phyloP scores from a whole-genome alignment of 352 stramenopile species.

The Globisporangium parvum region DNA sequence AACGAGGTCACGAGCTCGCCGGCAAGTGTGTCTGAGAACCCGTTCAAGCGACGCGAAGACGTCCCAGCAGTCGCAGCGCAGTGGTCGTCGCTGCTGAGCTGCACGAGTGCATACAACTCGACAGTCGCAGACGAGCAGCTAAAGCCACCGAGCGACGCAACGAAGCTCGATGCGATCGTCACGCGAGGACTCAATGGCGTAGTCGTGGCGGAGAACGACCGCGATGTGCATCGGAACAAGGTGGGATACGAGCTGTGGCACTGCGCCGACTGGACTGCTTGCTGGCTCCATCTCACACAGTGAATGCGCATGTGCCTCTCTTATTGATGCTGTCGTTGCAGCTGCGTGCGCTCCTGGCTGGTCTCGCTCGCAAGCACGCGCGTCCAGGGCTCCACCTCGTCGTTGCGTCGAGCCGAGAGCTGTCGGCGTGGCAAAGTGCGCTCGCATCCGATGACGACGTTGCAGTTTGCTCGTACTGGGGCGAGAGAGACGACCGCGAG shows the following conservation, averaged over 20 bases:
- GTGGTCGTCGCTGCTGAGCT: background rate
- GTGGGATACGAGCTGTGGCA: background rate
- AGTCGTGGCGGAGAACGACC: constrained; percentile 11
- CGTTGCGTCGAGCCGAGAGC: constrained; percentile 28
- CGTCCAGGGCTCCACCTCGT: constrained; percentile 37
- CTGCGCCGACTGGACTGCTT: constrained; percentile 7
- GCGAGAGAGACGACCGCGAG: constrained; percentile 29
- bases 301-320: background rate
- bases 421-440: constrained; percentile 32
- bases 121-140: background rate
- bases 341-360: constrained; percentile 24
- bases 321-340: constrained; percentile 4
- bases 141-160: background rate
- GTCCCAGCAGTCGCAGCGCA: background rate
- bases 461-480: constrained; percentile 52
- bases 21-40: constrained; percentile 3
- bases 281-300: background rate
- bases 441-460: constrained; percentile 22
- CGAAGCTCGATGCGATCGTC: constrained; percentile 14
- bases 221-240: constrained; percentile 12
- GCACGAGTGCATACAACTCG: background rate
- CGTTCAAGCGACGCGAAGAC: constrained; percentile 6
- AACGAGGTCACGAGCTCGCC: background rate
- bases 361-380: constrained; percentile 21
- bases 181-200: constrained; percentile 25